Evolutionary conservation across 345 rosid genomes (phyloP), one percentile per base, ranked within the genome.

Genomic region (Erucastrum elatum): DNA sequence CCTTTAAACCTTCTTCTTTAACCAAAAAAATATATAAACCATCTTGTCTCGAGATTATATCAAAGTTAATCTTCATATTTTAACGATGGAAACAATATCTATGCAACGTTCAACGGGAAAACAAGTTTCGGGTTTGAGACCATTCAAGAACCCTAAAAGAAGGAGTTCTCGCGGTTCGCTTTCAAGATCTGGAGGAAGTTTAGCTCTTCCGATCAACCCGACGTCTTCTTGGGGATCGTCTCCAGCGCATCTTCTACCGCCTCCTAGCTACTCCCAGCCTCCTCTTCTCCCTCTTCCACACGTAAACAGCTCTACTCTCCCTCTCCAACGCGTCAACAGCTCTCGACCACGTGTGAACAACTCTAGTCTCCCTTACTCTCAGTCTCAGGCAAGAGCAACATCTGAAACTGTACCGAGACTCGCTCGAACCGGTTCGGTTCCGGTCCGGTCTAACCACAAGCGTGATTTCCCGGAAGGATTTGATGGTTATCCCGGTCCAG

Each of bases 1-100:
- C 46, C 33, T 41, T 31, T 13, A 13, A 25, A 71, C 72, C 9
- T 4, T 16, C 6, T 58, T 41, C 55, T 49, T 49, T 49, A 49
- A 49, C 17, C 11, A 39, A 39, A 39, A 9, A 49, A 46, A 46
- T 13, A 49, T 3, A 44, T 12, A 44, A 1, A 58, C 72, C 9
- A 3, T 12, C 6, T 58, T 41, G 26, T 65, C 68, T 35, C 59
- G n/a, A 68, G 9, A 51, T 16, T 56, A 7, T 21, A 17, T 25
- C 2, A 64, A 3, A 17, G 30, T 3, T 13, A 35, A 8, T 5
- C 6, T 31, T 35, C 8, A 0, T 25, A 2, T 4, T n/a, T 3
- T 29, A 44, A 0, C 35, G 49, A 88, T 86, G 95, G 89, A 85
- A 74, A 85, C 86, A 21, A 71, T 86, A 64, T 75, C 79, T 66